Percentiles rank a stretch among this genome's conserved stretches.
Evolutionary conservation across 2,329 filamentous ascomycete genomes (phyloP).

Genomic region (Emmonsia crescens): DNA sequence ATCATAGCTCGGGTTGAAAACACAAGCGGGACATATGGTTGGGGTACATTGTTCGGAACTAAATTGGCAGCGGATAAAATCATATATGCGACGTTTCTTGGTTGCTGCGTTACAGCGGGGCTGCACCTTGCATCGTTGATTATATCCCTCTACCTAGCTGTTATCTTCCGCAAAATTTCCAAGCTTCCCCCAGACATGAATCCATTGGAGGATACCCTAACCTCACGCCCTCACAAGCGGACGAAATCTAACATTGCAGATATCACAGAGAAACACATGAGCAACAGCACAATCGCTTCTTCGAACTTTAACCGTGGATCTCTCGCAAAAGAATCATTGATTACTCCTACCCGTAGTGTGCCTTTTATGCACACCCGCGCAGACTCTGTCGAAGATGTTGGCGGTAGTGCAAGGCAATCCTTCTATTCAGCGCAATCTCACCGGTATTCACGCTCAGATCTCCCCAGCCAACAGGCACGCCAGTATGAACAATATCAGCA

Average conservation of each 20-base stretch:
- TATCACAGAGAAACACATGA: slow-evolving; percentile 52
- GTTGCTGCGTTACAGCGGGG: slow-evolving; percentile 51
- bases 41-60: slow-evolving; percentile 58
- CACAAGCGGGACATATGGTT: slow-evolving; percentile 37
- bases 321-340: slow-evolving; percentile 32
- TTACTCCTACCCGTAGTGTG: slow-evolving; percentile 42
- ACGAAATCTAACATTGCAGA: slow-evolving; percentile 52
- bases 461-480: slow-evolving; percentile 22
- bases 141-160: slow-evolving; percentile 62
- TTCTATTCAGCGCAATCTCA: slow-evolving; percentile 39
- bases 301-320: slow-evolving; percentile 27
- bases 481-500: slow-evolving; percentile 20
- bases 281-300: slow-evolving; percentile 37
- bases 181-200: slow-evolving; percentile 89
- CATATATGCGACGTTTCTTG: slow-evolving; percentile 56
- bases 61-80: slow-evolving; percentile 48
- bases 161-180: slow-evolving; percentile 73
- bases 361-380: slow-evolving; percentile 72
- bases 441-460: slow-evolving; percentile 22
- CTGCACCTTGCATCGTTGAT: slow-evolving; percentile 61
- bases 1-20: slow-evolving; percentile 45
- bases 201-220: slow-evolving; percentile 76
- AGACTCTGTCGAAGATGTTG: slow-evolving; percentile 48
- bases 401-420: slow-evolving; percentile 38
- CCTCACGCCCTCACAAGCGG: slow-evolving; percentile 62